Base-by-base conservation (phyloP, 2,329 filamentous ascomycete genomes). In the Epichloe coenophiala region DNA sequence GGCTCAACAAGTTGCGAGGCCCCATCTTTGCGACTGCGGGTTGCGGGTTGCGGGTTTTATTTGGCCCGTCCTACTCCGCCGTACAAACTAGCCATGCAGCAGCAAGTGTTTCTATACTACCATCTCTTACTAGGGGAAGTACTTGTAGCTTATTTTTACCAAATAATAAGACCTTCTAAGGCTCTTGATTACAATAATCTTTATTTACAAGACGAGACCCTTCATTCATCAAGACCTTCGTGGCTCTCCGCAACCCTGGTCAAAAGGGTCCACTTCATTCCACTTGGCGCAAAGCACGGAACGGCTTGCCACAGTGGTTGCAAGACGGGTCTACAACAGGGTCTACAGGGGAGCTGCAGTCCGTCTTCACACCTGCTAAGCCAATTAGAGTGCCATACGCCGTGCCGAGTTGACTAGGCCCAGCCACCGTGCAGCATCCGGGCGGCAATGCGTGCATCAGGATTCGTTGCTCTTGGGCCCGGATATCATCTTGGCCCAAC, bases 391-490 rank as follows among this genome's bases (percentile, higher is more conserved):
- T 15, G 46, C 43, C 43, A 51, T 53, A 44, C 49, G 52, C 55
- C 58, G 70, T 73, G 71, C 72, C 65, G 60, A 47, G 4, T n/a
- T 21, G 31, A 12, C 38, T 21, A 15, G 38, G 31, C 17, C 43
- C 48, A 41, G 48, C 50, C 43, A 61, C 60, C 63, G 64, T 54
- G 57, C 64, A 64, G 64, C 64, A 65, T 54, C 61, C 27, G 64
- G 71, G 72, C 72, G 72, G 72, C 65, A 74, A 74, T 60, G 61
- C 58, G 56, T 51, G 57, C 54, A 33, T 51, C 55, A 46, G 58
- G 61, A 65, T 66, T 66, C 61, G 63, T 58, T 45, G 13, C n/a
- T 7, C 45, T 13, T 31, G 27, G 27, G 27, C 27, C 27, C 27
- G 3, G 27, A 31, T 8, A 9, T 31, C 27, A 31, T 9, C 27